Evolutionary conservation across 345 rosid species (phyloP), one percentile per base, ranked within the genome.

Genomic region (Carallia brachiata): DNA sequence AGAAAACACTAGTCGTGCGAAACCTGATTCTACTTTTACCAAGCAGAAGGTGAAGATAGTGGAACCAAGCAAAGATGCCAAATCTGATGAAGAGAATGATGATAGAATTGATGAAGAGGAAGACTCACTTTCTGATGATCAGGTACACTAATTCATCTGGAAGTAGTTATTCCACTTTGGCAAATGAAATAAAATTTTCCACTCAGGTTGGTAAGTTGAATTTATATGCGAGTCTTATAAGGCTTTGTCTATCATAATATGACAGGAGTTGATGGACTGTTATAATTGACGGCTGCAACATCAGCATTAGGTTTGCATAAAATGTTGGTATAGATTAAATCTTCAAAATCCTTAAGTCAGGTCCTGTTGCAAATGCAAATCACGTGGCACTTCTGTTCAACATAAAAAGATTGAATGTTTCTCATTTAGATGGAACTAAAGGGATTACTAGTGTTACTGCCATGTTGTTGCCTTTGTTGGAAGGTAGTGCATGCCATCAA

Each of bases 91-190:
- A 55, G 59, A 55, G 27, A 10, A 8, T 19, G 59, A 55, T 55
- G 60, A 9, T 55, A 55, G 60, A 23, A 13, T 19, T 55, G 60
- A 55, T 23, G 60, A 55, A 55, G 32, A 55, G 16, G 60, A 55
- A 10, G 16, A 44, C 50, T 44, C 50, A 12, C 50, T 78, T 12
- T 39, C 73, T 65, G 87, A 78, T 48, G 88, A 81, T 57, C 73
- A 81, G 84, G 88, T 84, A 67, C 34, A 71, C 31, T 18, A 37
- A 34, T 75, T 10, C 19, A 7, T 55, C 30, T 60, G 36, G 36
- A n/a, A 32, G 9, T 16, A 4, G 28, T 44, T 58, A 31, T 37
- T 47, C 28, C 27, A 23, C 19, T 40, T 68, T 30, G 54, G 53
- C 4, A 16, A 1, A 30, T 30, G 36, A 32, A 30, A 30, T 58